A percentile compares a stretch with the other conserved stretches of the same genome.
phyloP scores from a whole-genome alignment of 768 basidiomycete genomes.

The Tephrocybe sp. region DNA sequence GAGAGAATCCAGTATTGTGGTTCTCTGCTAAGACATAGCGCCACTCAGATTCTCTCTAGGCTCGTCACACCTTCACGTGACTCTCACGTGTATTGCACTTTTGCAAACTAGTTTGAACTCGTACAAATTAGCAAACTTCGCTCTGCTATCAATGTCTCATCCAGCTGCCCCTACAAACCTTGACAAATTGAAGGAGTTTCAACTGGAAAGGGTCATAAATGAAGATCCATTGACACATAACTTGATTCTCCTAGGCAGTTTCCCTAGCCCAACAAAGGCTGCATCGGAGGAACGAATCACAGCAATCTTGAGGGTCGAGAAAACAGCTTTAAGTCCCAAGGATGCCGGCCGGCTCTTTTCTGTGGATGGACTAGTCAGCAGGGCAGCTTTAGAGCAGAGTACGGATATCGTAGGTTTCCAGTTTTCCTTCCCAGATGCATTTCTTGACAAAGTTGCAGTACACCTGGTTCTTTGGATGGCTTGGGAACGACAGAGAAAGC shows the following conservation, averaged over 20 bases:
- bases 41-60: no score
- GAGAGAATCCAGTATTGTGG: no score
- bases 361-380: conserved; percentile 36
- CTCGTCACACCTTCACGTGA: no score
- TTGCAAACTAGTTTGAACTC: conserved; percentile 13
- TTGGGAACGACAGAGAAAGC: conserved; percentile 40
- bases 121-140: no score
- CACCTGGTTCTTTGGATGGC: conserved; percentile 77
- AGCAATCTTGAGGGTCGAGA: conserved; percentile 79
- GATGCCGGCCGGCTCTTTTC: conserved; percentile 38
- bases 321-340: conserved; percentile 59
- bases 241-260: conserved; percentile 67
- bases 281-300: conserved; percentile 28
- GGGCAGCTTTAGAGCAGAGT: conserved; percentile 48
- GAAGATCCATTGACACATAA: conserved; percentile 65
- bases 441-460: conserved; percentile 51
- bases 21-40: no score
- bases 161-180: conserved; percentile 31
- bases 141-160: conserved; percentile 29
- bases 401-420: conserved; percentile 64
- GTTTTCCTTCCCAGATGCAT: not conserved
- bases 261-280: conserved; percentile 31
- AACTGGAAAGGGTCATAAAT: conserved; percentile 54
- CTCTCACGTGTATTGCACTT: no score
- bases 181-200: conserved; percentile 45